Base-by-base conservation (phyloP, 148 eudicot species). In the Gaultheria prostrata region DNA sequence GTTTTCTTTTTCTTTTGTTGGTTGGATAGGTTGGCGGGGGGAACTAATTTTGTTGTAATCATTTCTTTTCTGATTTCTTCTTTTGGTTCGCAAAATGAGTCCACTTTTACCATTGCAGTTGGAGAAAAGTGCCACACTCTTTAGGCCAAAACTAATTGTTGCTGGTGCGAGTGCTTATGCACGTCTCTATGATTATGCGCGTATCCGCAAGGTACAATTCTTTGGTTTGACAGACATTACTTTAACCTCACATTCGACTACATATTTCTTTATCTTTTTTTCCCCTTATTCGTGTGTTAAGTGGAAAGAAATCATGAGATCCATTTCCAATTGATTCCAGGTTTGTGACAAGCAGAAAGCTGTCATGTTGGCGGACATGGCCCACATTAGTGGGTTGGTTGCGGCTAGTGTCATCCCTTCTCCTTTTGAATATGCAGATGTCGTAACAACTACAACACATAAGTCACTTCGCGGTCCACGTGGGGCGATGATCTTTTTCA, bases 131-230 rank as follows among this genome's bases (percentile, higher is more conserved):
- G 98, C 98, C 43, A 87, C 91, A 1, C 90, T 95, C 82, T 95
- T 93, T 91, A 90, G 98, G 85, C 98, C 98, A 59, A 95, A 95
- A 80, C 82, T 96, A 20, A 94, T 94, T 77, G 93, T 96, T 89
- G 99, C 99, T 84, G 99, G 99, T 84, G 99, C 98, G 59, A 96
- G 99, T 92, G 98, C 99, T 43, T 96, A 96, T 90, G 93, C 98
- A 59, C 95, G 95, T 32, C 91, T 94, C 2, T 96, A 94, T 86
- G 98, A 94, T 83, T 96, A 96, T 88, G 98, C 88, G 20, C 95
- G 93, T 82, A 92, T 94, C 82, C 93, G 98, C 81, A 94, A 93
- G 98, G 98, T 93, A 89, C 87, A 45, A 2, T 78, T 56, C 78
- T 14, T 53, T 85, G 76, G 10, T 67, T 67, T 28, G 72, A 67